Evolutionary conservation across 176 grass and related monocot species (phyloP), one percentile per base, ranked within the genome.

Genomic region (Paspalum notatum): DNA sequence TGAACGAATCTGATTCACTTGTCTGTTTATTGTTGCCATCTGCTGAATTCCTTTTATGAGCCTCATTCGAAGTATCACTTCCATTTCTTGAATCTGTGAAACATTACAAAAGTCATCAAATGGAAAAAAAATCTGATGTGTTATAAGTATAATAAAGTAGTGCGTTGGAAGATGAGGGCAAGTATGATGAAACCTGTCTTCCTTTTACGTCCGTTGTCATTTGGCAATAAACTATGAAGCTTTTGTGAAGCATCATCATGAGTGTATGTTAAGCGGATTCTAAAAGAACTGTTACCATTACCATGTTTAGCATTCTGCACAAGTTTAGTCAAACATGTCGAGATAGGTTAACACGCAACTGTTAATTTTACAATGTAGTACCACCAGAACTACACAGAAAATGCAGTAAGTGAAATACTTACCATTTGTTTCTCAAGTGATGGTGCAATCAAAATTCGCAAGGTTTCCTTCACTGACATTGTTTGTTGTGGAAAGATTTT

Each of bases 381-480:
- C 58, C 21, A 74, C 53, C 40, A 86, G 32, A 42, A 15, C 42
- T 51, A 18, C 43, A 75, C 22, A 51, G 65, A 74, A 77, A 61
- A 62, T 9, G 62, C 5, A 79, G 9, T 53, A 15, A 72, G 20
- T 84, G 63, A 86, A 89, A 60, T 50, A 76, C 52, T 48, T 92
- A 98, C 95, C 81, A 91, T 72, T 65, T 89, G 72, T 61, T 85
- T 92, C 83, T 98, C 90, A 7, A 98, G 77, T 75, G 88, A 74
- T 40, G 87, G 66, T 61, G 66, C 85, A 57, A 94, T 81, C 82
- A 86, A 77, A 24, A 92, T 17, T 73, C 86, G 90, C 65, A 94
- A 83, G 69, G 88, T 80, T 79, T 98, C 95, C 87, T 94, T 98
- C 56, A 91, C 84, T 62, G 95, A 85, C 13, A 93, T 87, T 6